These are phyloP conservation scores for Phaeophleospora eucalypticola DNA, from an alignment of 2,329 filamentous ascomycete species.

Conservation along the genomic window DNA sequence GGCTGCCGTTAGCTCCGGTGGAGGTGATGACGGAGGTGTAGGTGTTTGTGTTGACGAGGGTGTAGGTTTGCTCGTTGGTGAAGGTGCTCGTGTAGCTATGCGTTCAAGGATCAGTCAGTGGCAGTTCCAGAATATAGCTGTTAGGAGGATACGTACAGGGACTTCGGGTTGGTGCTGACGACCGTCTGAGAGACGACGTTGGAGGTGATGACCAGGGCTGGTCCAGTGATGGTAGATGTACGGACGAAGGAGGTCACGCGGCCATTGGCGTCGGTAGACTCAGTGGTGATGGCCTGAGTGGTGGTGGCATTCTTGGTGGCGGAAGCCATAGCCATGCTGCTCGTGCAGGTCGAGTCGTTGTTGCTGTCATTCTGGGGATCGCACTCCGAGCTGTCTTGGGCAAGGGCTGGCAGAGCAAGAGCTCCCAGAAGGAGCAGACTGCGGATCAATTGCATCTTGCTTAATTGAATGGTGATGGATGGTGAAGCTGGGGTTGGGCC, in stretches of 20 bases:
- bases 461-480: not conserved
- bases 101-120: not conserved
- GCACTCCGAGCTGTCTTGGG: not conserved
- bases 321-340: not conserved
- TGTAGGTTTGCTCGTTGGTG: not conserved
- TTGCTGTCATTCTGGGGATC: slow-evolving; percentile 2
- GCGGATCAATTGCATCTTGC: not conserved
- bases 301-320: not conserved
- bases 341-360: slow-evolving; percentile 2
- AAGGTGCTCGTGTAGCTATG: slow-evolving; percentile 1
- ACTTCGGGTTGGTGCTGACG: slow-evolving; percentile 2
- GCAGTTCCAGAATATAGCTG: not conserved
- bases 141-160: not conserved
- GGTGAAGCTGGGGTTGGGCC: no score
- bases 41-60: not conserved
- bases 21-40: not conserved
- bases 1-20: not conserved
- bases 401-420: not conserved
- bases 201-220: not conserved
- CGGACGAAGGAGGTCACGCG: not conserved
- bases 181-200: not conserved
- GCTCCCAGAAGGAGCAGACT: not conserved
- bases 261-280: not conserved
- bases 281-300: not conserved
- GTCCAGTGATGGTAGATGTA: not conserved